Evolutionary conservation across 495 filamentous ascomycete genomes (phyloP).

Genomic region (Lasiosphaeriaceae sp.): DNA sequence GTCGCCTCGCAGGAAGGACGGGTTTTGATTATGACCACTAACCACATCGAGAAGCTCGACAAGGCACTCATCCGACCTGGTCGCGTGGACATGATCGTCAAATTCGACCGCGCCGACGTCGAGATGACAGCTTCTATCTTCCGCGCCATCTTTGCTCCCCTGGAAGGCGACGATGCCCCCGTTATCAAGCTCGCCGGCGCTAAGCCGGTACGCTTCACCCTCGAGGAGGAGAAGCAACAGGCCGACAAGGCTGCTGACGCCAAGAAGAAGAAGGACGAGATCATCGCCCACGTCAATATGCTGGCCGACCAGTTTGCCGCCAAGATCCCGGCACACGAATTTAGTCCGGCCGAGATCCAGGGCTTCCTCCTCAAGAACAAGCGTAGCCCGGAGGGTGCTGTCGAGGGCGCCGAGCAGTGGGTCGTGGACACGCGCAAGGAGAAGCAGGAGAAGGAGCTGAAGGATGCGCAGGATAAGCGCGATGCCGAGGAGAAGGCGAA

Average conservation of each 20-base stretch:
- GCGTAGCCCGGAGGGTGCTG: conserved; percentile 55
- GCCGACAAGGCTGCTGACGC: conserved; percentile 29
- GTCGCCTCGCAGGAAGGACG: conserved; percentile 74
- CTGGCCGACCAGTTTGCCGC: conserved; percentile 56
- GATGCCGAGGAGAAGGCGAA: conserved; percentile 24
- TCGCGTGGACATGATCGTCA: conserved; percentile 70
- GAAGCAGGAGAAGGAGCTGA: conserved; percentile 51
- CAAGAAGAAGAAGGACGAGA: conserved; percentile 30
- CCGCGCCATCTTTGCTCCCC: conserved; percentile 42
- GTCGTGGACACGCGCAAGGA: conserved; percentile 53
- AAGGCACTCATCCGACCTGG: conserved; percentile 72
- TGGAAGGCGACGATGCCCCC: conserved; percentile 40
- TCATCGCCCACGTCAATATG: conserved; percentile 27
- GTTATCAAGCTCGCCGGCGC: not conserved
- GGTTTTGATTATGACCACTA: conserved; percentile 82
- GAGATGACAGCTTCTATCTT: conserved; percentile 46
- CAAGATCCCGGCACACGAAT: conserved; percentile 57
- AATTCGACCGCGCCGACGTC: conserved; percentile 53
- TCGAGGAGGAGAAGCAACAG: conserved; percentile 35
- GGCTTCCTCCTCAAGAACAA: conserved; percentile 70
- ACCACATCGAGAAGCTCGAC: conserved; percentile 72
- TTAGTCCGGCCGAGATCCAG: conserved; percentile 76
- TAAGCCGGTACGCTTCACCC: conserved; percentile 9
- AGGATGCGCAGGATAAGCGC: conserved; percentile 41
- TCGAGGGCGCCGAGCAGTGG: conserved; percentile 55